Evolutionary conservation across 768 basidiomycete genomes (phyloP), one percentile per base, ranked within the genome.

Genomic region (Podaxis carcinomalis): DNA sequence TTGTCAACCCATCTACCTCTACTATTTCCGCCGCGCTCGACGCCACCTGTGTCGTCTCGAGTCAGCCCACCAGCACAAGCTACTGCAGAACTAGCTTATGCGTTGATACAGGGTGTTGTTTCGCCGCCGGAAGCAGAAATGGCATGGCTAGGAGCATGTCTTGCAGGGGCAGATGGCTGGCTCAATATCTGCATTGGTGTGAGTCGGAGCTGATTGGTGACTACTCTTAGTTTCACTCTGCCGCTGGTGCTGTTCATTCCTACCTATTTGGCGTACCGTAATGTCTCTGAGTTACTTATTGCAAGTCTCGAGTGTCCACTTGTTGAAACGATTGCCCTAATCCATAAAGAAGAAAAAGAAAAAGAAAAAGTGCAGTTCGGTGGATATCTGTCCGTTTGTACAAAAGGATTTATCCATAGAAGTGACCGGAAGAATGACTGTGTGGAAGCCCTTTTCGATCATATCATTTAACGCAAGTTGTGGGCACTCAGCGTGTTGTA

Each of bases 151-250:
- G 90, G 93, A 9, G 88, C 92, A 19, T 94, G 93, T 67, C 77
- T 98, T 74, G 85, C 89, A 11, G 95, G 94, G 6, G 93, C 94
- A 11, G 97, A 98, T 68, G 97, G 97, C 4, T 98, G 95, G 95
- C 80, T 96, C 28, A 90, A 92, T 70, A 80, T 98, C 56, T 95
- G 93, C 69, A 77, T 97, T 28, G 91, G 90, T 14, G 73, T 66
- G 42, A 62, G 60, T 46, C 51, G 51, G 23, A 44, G 44, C 44
- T 61, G 36, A 57, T 50, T 28, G 14, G 23, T 49, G 7, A 23
- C 23, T 19, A 21, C 16, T 7, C 4, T 49, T 49, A 23, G 19
- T 23, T 21, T 23, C 23, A 21, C 25, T 3, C 23, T 25, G 25
- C 21, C 3, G 1, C 11, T 23, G 3, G 19, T 49, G 6, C 47